Evolutionary conservation across 257 asterid genomes (phyloP), one percentile per base, ranked within the genome.

Genomic region (Solanum lignicaule): DNA sequence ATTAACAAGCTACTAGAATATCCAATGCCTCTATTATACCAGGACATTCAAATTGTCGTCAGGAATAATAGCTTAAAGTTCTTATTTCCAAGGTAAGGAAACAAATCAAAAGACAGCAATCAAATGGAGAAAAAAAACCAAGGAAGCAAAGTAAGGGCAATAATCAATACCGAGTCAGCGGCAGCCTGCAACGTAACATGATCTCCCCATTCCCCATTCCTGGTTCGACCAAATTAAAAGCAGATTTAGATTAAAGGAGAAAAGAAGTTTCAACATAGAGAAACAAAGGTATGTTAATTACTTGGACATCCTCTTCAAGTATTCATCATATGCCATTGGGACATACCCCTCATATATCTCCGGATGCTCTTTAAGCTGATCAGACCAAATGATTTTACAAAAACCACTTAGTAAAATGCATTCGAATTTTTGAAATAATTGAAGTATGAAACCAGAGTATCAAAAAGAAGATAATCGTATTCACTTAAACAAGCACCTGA

Each of bases 111-210:
- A 55, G 33, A 23, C 69, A 14, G 27, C 15, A 83, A 62, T 82
- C 36, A 82, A n/a, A 31, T 36, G 60, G 68, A 32, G 29, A 68
- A 48, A 20, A 35, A 72, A 31, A 55, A 60, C 21, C 21, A 88
- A 71, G 72, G 62, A 41, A 76, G 43, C 86, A 62, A 78, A 16
- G 73, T 84, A 27, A 82, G 82, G 87, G 89, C 41, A 76, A 85
- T 15, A 31, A 90, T 86, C 6, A 82, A 72, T 94, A 97, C 99
- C 93, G 92, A 93, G 94, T 97, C 98, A 5, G 99, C 96, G 68
- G 99, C 98, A 84, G 99, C 99, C 90, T 97, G 99, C 93, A 97
- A 91, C 5, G 99, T 95, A 75, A 97, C 99, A 88, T 97, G 99
- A 94, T 97, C 99, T 62, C 99, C 99, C 99, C 99, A 97, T 87